phyloP scores from a whole-genome alignment of 345 rosid genomes.

The Geranium rotundifolium region DNA sequence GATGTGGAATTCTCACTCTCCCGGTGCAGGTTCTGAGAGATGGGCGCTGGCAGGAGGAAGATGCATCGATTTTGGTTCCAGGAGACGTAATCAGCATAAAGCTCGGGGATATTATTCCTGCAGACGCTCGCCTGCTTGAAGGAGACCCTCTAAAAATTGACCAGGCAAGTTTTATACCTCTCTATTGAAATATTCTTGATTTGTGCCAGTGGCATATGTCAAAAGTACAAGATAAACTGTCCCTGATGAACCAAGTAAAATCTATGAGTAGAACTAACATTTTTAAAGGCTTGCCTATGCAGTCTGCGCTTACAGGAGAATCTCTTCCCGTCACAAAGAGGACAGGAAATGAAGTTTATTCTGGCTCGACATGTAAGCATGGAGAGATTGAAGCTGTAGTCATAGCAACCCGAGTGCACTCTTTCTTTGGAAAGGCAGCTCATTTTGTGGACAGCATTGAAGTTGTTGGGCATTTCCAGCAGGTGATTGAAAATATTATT shows the following conservation, averaged over 20 bases:
- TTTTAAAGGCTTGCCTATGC: conserved; percentile 14
- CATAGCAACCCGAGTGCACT: conserved; percentile 77
- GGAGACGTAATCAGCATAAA: conserved; percentile 45
- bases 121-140: conserved; percentile 85
- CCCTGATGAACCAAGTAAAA: too few relatives aligned
- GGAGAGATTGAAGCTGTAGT: conserved; percentile 97
- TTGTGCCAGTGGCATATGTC: not conserved
- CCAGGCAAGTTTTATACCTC: conserved; percentile 48
- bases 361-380: conserved; percentile 92
- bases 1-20: too few relatives aligned
- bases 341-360: conserved; percentile 80
- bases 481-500: conserved; percentile 29
- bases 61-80: conserved; percentile 76
- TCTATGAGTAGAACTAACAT: not conserved
- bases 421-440: conserved; percentile 93
- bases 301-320: conserved; percentile 83
- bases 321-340: conserved; percentile 30
- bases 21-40: conserved; percentile 72
- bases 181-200: not conserved
- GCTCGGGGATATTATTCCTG: conserved; percentile 58
- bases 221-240: too few relatives aligned
- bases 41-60: conserved; percentile 84
- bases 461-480: conserved; percentile 79
- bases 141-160: conserved; percentile 90
- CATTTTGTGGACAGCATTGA: conserved; percentile 76